Percentiles rank a stretch among this genome's conserved stretches.
Evolutionary conservation across 805 yeast species (phyloP).

Genomic region (Candida arabinofermentans): DNA sequence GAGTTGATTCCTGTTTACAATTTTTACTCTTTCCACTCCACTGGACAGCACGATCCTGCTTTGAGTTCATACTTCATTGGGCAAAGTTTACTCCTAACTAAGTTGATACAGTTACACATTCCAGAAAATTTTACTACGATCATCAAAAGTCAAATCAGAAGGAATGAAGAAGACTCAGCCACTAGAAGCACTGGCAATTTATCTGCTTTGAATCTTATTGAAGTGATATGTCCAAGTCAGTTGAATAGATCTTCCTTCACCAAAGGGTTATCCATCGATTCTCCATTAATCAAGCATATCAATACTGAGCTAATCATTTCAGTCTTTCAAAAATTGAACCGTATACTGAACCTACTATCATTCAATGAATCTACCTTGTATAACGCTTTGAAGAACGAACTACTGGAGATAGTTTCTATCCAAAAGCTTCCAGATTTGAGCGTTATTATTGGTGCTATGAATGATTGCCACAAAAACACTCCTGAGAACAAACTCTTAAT

Average conservation of each 20-base stretch:
- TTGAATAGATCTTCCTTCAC: slow-evolving; percentile 53
- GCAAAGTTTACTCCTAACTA: slow-evolving; percentile 56
- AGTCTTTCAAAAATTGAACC: slow-evolving; percentile 49
- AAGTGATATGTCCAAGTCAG: slow-evolving; percentile 61
- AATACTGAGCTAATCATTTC: slow-evolving; percentile 56
- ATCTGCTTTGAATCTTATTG: slow-evolving; percentile 36
- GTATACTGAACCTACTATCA: slow-evolving; percentile 28
- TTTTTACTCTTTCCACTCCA: slow-evolving; percentile 48
- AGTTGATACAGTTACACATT: slow-evolving; percentile 53
- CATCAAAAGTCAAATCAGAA: slow-evolving; percentile 5
- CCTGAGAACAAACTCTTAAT: slow-evolving; percentile 42
- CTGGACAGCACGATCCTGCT: slow-evolving; percentile 76
- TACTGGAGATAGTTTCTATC: slow-evolving; percentile 19
- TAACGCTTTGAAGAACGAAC: slow-evolving; percentile 14
- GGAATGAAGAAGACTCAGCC: slow-evolving; percentile 2
- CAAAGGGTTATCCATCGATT: slow-evolving; percentile 52
- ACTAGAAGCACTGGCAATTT: background rate
- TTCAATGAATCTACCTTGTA: slow-evolving; percentile 13
- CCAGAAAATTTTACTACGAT: slow-evolving; percentile 36
- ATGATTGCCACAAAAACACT: slow-evolving; percentile 35
- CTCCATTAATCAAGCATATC: slow-evolving; percentile 55
- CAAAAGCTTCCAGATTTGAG: slow-evolving; percentile 47
- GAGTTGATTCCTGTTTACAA: slow-evolving; percentile 75
- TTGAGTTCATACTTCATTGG: slow-evolving; percentile 82
- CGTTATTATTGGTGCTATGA: slow-evolving; percentile 38